phyloP scores from a whole-genome alignment of 495 filamentous ascomycete species.

The Cladorrhinum samala region DNA sequence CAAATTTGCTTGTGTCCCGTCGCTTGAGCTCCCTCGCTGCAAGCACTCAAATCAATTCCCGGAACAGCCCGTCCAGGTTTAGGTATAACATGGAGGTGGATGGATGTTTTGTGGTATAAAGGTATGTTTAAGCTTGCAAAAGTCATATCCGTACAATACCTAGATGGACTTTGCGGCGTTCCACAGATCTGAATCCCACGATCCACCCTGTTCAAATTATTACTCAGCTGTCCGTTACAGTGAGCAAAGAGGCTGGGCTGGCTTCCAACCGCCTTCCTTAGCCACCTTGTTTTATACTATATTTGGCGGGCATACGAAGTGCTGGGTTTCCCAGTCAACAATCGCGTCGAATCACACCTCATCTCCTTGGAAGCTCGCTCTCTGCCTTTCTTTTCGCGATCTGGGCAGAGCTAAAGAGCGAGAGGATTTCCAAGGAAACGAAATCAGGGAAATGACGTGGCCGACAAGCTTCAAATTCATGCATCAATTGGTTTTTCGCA shows the following conservation, averaged over 20 bases:
- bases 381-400: too few species aligned
- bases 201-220: too few species aligned
- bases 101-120: too few species aligned
- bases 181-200: too few species aligned
- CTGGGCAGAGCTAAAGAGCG: too few species aligned
- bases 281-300: background rate
- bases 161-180: too few species aligned
- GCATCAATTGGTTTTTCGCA: background rate
- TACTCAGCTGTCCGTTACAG: too few species aligned
- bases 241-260: too few species aligned
- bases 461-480: background rate
- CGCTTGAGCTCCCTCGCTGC: background rate
- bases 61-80: background rate
- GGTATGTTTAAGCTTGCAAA: too few species aligned
- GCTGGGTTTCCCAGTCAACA: conserved; percentile 39
- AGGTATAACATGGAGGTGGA: too few species aligned
- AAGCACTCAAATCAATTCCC: conserved; percentile 1
- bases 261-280: background rate
- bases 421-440: conserved; percentile 1
- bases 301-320: background rate
- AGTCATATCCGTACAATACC: too few species aligned
- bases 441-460: conserved; percentile 16
- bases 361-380: background rate
- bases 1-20: background rate
- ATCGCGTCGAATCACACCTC: conserved; percentile 10